Evolutionary conservation across 495 filamentous ascomycete genomes (phyloP).

Genomic region (Tetracladium marchalianum): DNA sequence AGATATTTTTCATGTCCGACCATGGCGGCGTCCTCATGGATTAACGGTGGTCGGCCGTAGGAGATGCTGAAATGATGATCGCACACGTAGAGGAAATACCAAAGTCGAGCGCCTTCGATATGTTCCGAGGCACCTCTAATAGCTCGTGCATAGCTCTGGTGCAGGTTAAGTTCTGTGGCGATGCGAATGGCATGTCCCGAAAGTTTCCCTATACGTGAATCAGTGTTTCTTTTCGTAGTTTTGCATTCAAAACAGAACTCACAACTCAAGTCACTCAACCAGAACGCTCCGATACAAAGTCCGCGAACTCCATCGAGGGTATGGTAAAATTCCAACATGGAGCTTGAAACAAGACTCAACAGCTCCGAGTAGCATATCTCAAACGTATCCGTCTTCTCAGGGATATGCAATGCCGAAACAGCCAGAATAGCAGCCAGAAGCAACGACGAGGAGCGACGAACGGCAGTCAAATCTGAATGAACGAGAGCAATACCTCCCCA

Average conservation of each 20-base stretch:
- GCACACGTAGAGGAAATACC: slow-evolving; percentile 28
- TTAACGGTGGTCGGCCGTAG: slow-evolving; percentile 26
- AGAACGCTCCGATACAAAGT: slow-evolving; percentile 27
- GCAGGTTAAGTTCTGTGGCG: slow-evolving; percentile 26
- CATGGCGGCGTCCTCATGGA: slow-evolving; percentile 41
- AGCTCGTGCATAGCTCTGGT: slow-evolving; percentile 37
- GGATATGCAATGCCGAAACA: slow-evolving; percentile 25
- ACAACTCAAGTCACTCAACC: slow-evolving; percentile 20
- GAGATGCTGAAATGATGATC: slow-evolving; percentile 31
- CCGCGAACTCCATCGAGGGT: slow-evolving; percentile 24
- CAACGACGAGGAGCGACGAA: slow-evolving; percentile 23
- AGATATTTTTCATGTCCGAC: slow-evolving; percentile 41
- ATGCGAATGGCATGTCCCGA: slow-evolving; percentile 28
- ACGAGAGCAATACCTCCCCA: slow-evolving; percentile 45
- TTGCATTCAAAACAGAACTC: too few species aligned
- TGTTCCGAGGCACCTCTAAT: slow-evolving; percentile 30
- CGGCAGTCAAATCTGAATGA: slow-evolving; percentile 22
- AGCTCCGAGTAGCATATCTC: slow-evolving; percentile 23
- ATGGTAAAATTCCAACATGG: slow-evolving; percentile 27
- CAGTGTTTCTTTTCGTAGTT: not conserved
- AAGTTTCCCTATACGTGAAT: slow-evolving; percentile 20
- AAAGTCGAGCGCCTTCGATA: slow-evolving; percentile 27
- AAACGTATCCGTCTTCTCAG: slow-evolving; percentile 27
- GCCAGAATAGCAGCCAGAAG: slow-evolving; percentile 25
- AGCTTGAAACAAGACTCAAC: slow-evolving; percentile 21